Percentiles rank a stretch among this genome's conserved stretches.
Evolutionary conservation across 73 alveolate species (phyloP).

Genomic region (Symbiodinium pilosum): DNA sequence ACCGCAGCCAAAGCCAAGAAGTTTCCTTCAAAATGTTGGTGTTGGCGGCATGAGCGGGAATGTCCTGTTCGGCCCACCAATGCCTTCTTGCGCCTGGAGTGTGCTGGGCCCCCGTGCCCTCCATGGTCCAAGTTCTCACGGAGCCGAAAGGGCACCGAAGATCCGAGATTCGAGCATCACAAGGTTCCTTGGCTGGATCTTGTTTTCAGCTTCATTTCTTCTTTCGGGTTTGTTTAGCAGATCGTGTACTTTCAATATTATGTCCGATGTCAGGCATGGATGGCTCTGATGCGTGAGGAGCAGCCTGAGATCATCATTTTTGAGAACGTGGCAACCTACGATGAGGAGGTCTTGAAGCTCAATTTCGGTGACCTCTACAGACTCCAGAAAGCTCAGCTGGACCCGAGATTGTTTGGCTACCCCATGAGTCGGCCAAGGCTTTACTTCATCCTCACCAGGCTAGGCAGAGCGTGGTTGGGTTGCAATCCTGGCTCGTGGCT

Average conservation of each 20-base stretch:
- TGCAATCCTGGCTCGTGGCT: not conserved
- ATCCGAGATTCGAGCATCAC: too few species aligned
- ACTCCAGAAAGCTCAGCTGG: not conserved
- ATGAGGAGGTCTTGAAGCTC: not conserved
- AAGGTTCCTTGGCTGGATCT: too few species aligned
- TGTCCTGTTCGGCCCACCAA: not conserved
- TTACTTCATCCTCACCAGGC: not conserved
- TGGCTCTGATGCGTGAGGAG: not conserved
- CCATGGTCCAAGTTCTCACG: not conserved
- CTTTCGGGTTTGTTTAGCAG: too few species aligned
- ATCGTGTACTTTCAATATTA: too few species aligned
- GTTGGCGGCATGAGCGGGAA: not conserved
- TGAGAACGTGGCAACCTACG: not conserved
- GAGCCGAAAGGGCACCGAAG: not conserved
- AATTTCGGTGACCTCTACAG: not conserved
- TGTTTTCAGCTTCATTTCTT: too few species aligned
- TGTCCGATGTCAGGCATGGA: not conserved
- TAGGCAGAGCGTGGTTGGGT: not conserved
- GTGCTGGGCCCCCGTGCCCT: not conserved
- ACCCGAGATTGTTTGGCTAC: not conserved
- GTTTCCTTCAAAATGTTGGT: not conserved
- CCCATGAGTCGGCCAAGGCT: not conserved
- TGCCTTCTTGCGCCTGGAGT: not conserved
- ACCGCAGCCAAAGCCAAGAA: not conserved
- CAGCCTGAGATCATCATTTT: not conserved